Percentiles rank a stretch among this genome's conserved stretches.
phyloP scores from a whole-genome alignment of 1,139 yeast genomes.

The Blastobotrys malaysiensis region DNA sequence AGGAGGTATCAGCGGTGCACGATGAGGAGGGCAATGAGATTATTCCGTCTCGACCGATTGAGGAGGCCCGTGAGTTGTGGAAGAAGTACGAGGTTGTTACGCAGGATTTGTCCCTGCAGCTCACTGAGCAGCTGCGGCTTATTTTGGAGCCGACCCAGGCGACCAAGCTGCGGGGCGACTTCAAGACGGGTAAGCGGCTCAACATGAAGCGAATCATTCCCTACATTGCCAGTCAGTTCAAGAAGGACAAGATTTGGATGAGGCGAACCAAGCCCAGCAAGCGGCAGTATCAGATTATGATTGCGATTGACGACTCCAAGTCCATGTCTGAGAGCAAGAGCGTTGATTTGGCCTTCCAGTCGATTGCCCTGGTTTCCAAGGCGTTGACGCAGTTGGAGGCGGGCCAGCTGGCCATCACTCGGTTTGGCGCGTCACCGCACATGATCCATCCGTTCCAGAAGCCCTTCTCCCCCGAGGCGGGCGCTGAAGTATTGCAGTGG shows the following conservation, averaged over 20 bases:
- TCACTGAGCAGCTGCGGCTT: conserved; percentile 88
- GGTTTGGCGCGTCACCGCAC: conserved; percentile 80
- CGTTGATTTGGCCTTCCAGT: conserved; percentile 86
- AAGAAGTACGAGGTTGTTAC: conserved; percentile 74
- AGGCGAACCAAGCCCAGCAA: conserved; percentile 96
- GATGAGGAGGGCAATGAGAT: conserved; percentile 37
- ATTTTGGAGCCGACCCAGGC: conserved; percentile 94
- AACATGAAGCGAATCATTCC: conserved; percentile 98
- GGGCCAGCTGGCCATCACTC: conserved; percentile 85
- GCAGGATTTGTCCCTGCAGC: conserved; percentile 76
- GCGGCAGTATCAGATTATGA: conserved; percentile 95
- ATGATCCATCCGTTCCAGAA: conserved; percentile 87
- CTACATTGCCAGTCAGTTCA: conserved; percentile 94
- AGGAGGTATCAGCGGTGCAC: conserved; percentile 27
- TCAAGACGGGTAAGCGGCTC: conserved; percentile 92
- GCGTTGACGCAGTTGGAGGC: conserved; percentile 92
- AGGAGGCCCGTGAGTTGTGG: conserved; percentile 77
- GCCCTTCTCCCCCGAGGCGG: conserved; percentile 78
- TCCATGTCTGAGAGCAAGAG: conserved; percentile 90
- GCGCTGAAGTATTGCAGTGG: conserved; percentile 79
- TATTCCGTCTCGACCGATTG: conserved; percentile 50
- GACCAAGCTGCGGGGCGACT: conserved; percentile 90
- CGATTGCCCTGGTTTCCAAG: conserved; percentile 89
- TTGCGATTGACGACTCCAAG: conserved; percentile 94
- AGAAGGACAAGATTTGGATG: conserved; percentile 97